Evolutionary conservation across 73 alveolate species (phyloP).

Genomic region (Symbiodinium pilosum): DNA sequence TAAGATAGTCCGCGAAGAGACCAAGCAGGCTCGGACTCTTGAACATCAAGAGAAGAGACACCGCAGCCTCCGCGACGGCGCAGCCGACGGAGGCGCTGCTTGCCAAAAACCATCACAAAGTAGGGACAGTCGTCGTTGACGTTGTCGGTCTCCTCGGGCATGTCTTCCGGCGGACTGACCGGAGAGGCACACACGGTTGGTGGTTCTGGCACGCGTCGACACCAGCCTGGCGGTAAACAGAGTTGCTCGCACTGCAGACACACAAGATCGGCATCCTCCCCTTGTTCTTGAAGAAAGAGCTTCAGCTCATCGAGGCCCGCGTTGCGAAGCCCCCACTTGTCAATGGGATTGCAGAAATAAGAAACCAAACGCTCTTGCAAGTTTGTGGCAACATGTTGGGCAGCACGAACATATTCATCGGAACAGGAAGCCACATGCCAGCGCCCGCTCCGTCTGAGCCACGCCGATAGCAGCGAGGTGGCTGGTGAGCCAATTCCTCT

Average conservation of each 20-base stretch:
- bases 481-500: slow-evolving; percentile 4
- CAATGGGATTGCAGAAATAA: background rate
- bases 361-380: background rate
- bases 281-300: background rate
- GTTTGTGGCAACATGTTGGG: background rate
- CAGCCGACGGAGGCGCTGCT: background rate
- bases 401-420: background rate
- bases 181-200: background rate
- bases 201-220: slow-evolving; percentile 16
- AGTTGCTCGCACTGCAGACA: background rate
- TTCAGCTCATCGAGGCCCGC: slow-evolving; percentile 2
- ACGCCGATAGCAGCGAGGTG: background rate
- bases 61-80: slow-evolving; percentile 49
- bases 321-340: background rate
- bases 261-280: background rate
- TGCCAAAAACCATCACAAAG: slow-evolving; percentile 13
- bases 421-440: background rate
- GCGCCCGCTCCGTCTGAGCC: background rate
- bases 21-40: background rate
- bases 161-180: background rate
- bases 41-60: background rate
- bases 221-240: background rate
- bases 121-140: background rate
- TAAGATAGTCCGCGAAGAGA: too few relatives aligned
- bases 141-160: background rate